These are phyloP conservation scores for Thyridium curvatum DNA, from an alignment of 2,329 filamentous ascomycete species.

Conservation along the genomic window DNA sequence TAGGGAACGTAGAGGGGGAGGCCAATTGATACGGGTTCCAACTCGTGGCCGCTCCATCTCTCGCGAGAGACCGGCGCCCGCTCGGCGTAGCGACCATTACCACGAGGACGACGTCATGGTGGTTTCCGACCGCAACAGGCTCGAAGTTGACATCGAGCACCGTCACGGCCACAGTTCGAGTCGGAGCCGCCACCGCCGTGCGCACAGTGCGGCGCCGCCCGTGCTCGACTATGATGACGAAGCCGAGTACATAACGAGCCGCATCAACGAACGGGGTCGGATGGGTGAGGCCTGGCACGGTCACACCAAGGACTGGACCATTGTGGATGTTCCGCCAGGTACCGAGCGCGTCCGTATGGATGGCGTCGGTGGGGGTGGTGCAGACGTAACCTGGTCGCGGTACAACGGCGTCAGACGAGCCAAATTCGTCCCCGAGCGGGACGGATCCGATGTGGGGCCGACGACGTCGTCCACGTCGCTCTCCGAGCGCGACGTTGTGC, in stretches of 20 bases:
- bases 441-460: slow-evolving; percentile 24
- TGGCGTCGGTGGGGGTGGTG: slow-evolving; percentile 64
- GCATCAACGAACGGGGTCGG: slow-evolving; percentile 54
- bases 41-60: slow-evolving; percentile 28
- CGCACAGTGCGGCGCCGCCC: slow-evolving; percentile 36
- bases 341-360: slow-evolving; percentile 80
- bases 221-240: slow-evolving; percentile 56
- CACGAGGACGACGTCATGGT: slow-evolving; percentile 63
- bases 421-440: slow-evolving; percentile 66
- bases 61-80: slow-evolving; percentile 29
- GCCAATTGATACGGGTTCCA: too few relatives aligned
- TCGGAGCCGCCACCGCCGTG: slow-evolving; percentile 6
- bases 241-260: slow-evolving; percentile 52
- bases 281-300: slow-evolving; percentile 70
- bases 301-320: slow-evolving; percentile 70
- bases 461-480: slow-evolving; percentile 15
- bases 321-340: slow-evolving; percentile 78
- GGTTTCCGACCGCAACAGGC: slow-evolving; percentile 46
- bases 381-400: slow-evolving; percentile 72
- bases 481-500: slow-evolving; percentile 9
- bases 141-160: slow-evolving; percentile 35
- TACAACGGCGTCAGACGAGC: slow-evolving; percentile 73
- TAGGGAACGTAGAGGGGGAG: slow-evolving; percentile 16
- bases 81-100: slow-evolving; percentile 25
- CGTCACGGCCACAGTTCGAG: slow-evolving; percentile 13